Conservation (phyloP, 208 protist species). For the Crithidia fasciculata region DNA sequence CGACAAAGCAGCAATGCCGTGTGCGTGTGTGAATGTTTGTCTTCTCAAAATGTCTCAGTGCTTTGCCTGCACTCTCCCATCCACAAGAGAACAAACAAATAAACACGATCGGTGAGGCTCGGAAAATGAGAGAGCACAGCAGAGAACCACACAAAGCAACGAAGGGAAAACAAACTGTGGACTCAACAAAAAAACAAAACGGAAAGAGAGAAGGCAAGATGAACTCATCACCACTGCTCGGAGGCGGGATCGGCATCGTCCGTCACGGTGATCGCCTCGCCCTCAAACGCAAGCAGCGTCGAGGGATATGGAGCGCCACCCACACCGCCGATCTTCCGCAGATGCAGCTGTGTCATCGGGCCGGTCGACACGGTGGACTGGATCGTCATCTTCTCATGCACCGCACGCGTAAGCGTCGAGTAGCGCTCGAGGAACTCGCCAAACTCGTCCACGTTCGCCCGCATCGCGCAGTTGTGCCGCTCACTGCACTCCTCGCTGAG, state of each 20-base stretch:
- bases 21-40: too few species aligned
- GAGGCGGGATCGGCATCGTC: slow-evolving; percentile 76
- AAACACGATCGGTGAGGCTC: too few species aligned
- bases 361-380: slow-evolving; percentile 55
- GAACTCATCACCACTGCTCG: slow-evolving; percentile 49
- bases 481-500: slow-evolving; percentile 56
- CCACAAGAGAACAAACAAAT: too few species aligned
- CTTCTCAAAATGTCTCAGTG: too few species aligned
- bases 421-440: slow-evolving; percentile 76
- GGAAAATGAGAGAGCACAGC: too few species aligned
- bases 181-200: slow-evolving; percentile 7
- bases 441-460: slow-evolving; percentile 56
- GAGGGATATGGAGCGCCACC: slow-evolving; percentile 72
- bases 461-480: slow-evolving; percentile 73
- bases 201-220: slow-evolving; percentile 7
- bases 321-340: slow-evolving; percentile 55
- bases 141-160: too few species aligned
- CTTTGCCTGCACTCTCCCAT: too few species aligned
- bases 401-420: slow-evolving; percentile 60
- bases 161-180: too few species aligned
- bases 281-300: slow-evolving; percentile 64
- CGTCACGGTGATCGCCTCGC: slow-evolving; percentile 38
- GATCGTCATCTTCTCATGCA: slow-evolving; percentile 62
- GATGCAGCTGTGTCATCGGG: slow-evolving; percentile 73
- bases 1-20: too few species aligned